Evolutionary conservation across 306 rosid species (phyloP).

Genomic region (Nissolia schottii): DNA sequence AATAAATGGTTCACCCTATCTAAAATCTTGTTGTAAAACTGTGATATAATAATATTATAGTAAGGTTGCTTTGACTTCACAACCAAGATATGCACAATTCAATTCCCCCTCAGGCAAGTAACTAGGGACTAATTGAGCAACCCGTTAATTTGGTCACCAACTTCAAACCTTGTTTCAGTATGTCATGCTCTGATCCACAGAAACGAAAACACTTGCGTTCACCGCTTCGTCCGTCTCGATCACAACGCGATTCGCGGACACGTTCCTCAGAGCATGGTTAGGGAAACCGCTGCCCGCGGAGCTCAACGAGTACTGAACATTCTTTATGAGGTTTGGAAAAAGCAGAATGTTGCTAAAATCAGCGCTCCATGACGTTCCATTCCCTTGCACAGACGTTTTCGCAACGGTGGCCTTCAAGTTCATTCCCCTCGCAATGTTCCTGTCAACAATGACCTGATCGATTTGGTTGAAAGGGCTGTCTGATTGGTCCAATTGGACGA

Average conservation of each 20-base stretch:
- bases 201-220: conserved; percentile 44
- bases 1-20: neutral
- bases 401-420: conserved; percentile 55
- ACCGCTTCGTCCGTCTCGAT: conserved; percentile 53
- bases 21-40: neutral
- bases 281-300: conserved; percentile 35
- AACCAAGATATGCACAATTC: conserved; percentile 36
- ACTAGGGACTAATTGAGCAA: neutral
- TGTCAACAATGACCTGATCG: conserved; percentile 65
- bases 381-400: conserved; percentile 46
- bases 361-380: conserved; percentile 62
- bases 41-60: neutral
- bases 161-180: conserved; percentile 26
- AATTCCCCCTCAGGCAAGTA: neutral
- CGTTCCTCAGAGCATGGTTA: conserved; percentile 51
- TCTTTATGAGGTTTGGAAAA: conserved; percentile 63
- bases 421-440: conserved; percentile 77
- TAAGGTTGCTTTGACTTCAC: neutral
- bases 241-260: conserved; percentile 57
- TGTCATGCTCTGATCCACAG: conserved; percentile 56
- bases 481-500: conserved; percentile 64
- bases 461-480: conserved; percentile 52
- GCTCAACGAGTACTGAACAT: conserved; percentile 70
- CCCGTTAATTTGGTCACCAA: neutral
- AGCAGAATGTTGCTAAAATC: conserved; percentile 61